Conservation (phyloP, 2,329 filamentous ascomycete species). For the Alternaria incomplexa region DNA sequence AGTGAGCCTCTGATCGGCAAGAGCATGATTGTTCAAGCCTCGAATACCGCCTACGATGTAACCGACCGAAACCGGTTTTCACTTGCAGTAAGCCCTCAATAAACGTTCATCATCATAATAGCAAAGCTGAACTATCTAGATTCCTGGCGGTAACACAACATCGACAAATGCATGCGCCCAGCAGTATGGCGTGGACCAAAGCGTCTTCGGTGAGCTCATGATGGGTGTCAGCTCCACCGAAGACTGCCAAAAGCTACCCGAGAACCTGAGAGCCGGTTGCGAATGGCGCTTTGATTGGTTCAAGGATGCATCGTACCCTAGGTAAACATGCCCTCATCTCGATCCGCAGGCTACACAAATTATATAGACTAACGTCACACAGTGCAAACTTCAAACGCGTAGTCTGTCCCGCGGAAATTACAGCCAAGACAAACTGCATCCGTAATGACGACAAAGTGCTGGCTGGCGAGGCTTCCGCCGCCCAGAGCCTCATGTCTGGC, state of each 20-base stretch:
- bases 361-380: constrained; percentile 28
- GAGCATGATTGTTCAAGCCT: constrained; percentile 68
- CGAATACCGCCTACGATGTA: constrained; percentile 61
- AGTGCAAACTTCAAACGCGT: constrained; percentile 48
- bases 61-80: constrained; percentile 43
- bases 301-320: constrained; percentile 41
- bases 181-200: constrained; percentile 41
- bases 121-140: constrained; percentile 25
- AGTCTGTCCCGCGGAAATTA: constrained; percentile 42
- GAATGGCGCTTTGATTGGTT: constrained; percentile 48
- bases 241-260: constrained; percentile 45
- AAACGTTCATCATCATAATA: background rate
- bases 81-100: constrained; percentile 37
- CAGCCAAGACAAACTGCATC: constrained; percentile 41
- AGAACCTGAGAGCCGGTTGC: constrained; percentile 34
- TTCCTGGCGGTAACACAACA: constrained; percentile 48
- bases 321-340: constrained; percentile 22
- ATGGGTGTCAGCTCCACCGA: constrained; percentile 36
- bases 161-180: constrained; percentile 40
- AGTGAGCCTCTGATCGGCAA: constrained; percentile 63
- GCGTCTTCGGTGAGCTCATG: constrained; percentile 40
- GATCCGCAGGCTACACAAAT: constrained; percentile 2
- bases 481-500: constrained; percentile 19
- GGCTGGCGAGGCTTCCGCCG: constrained; percentile 19
- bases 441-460: constrained; percentile 42